Evolutionary conservation across 371 early-diverging fungal genomes (phyloP).

Genomic region (Haplosporangium sp.): DNA sequence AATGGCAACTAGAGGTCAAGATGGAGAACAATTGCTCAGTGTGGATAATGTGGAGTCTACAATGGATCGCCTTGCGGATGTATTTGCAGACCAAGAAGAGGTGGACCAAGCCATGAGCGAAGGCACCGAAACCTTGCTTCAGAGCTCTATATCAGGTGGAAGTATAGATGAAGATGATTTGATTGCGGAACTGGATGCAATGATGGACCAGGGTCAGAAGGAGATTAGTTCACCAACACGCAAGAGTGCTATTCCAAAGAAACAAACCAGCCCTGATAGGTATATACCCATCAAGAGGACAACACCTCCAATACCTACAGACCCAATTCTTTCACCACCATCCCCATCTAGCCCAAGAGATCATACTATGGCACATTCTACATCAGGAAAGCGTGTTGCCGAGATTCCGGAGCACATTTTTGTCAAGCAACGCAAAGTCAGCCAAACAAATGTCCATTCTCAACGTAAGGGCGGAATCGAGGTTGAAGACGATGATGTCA

Average conservation of each 20-base stretch:
- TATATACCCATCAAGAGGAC: conserved; percentile 12
- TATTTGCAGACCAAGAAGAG: conserved; percentile 51
- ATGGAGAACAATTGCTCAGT: conserved; percentile 25
- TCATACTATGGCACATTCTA: neutral
- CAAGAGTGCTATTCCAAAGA: conserved; percentile 1
- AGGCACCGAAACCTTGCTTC: conserved; percentile 23
- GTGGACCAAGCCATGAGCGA: conserved; percentile 42
- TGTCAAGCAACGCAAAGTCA: conserved; percentile 45
- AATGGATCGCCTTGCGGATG: conserved; percentile 50
- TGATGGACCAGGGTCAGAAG: conserved; percentile 11
- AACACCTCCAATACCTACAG: conserved; percentile 18
- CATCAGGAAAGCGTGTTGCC: conserved; percentile 45
- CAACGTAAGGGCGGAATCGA: conserved; percentile 13
- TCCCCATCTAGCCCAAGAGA: conserved; percentile 9
- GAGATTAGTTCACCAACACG: neutral
- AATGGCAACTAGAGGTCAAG: conserved; percentile 32
- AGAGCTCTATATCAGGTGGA: conserved; percentile 9
- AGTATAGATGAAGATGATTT: conserved; percentile 39
- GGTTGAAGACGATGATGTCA: neutral
- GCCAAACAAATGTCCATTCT: conserved; percentile 20
- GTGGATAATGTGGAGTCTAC: conserved; percentile 33
- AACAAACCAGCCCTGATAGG: conserved; percentile 7
- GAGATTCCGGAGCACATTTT: conserved; percentile 29
- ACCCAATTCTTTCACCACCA: conserved; percentile 8
- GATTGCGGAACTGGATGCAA: conserved; percentile 42